These are phyloP conservation scores for Pleurotus citrinopileatus DNA, from an alignment of 768 basidiomycete species.

Conservation along the genomic window DNA sequence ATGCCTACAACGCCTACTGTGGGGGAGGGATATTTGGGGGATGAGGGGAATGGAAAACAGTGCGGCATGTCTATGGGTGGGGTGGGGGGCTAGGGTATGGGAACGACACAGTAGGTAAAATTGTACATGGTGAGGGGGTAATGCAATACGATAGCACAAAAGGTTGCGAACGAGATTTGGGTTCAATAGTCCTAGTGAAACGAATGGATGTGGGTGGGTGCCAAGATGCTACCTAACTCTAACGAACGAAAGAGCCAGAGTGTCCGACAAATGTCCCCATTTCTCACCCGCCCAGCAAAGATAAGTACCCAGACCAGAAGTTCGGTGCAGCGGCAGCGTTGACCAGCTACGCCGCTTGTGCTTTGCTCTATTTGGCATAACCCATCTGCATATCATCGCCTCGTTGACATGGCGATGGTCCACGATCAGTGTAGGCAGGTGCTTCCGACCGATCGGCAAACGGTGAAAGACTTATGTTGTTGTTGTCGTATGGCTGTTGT, in stretches of 20 bases:
- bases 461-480: constrained; percentile 10
- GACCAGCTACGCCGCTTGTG: no score
- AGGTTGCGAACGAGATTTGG: not conserved
- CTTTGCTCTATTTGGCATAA: constrained; percentile 8
- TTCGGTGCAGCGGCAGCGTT: not conserved
- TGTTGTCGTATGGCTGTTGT: constrained; percentile 23
- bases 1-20: constrained; percentile 10
- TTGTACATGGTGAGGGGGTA: not conserved
- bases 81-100: not conserved
- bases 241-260: not conserved
- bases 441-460: constrained; percentile 1
- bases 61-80: not conserved
- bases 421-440: not conserved
- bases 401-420: constrained; percentile 3
- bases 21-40: not conserved
- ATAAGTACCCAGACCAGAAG: not conserved
- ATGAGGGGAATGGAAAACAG: not conserved
- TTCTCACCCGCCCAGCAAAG: not conserved
- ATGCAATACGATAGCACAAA: not conserved
- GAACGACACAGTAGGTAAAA: not conserved
- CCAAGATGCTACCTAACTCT: no score
- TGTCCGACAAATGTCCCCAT: not conserved
- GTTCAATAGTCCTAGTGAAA: not conserved
- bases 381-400: constrained; percentile 5
- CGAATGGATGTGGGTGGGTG: not conserved